phyloP scores from a whole-genome alignment of 2,329 filamentous ascomycete species.

The Penicillium italicum region DNA sequence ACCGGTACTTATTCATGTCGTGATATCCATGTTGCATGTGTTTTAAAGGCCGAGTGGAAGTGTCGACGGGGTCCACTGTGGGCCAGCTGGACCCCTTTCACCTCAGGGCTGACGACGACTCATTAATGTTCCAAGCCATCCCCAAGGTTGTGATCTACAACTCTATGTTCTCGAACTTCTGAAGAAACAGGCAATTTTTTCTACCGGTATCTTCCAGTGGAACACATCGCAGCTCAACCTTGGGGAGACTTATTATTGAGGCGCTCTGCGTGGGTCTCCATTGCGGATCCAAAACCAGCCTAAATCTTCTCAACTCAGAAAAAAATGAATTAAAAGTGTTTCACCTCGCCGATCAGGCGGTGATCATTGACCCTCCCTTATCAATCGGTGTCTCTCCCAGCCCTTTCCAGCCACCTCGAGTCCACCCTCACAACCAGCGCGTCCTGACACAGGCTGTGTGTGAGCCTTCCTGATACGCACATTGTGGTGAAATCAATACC shows the following conservation, averaged over 20 bases:
- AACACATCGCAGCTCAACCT: not conserved
- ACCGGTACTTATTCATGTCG: not conserved
- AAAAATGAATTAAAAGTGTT: not conserved
- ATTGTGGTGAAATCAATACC: constrained; percentile 6
- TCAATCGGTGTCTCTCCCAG: not conserved
- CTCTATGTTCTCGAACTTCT: not conserved
- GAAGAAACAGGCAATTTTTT: not conserved
- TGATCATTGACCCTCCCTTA: not conserved
- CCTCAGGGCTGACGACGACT: constrained; percentile 18
- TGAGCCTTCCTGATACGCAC: constrained; percentile 1
- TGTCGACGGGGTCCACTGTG: not conserved
- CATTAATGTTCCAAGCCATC: not conserved
- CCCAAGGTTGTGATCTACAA: not conserved
- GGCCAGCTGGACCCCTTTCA: not conserved
- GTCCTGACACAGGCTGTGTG: constrained; percentile 12
- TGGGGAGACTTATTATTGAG: not conserved
- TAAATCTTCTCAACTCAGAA: not conserved
- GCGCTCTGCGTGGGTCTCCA: not conserved
- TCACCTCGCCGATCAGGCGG: constrained; percentile 2
- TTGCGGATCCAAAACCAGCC: not conserved
- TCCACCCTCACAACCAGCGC: not conserved
- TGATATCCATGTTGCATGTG: not conserved
- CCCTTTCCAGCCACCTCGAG: constrained; percentile 1
- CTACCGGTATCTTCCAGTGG: not conserved
- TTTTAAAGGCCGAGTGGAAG: not conserved